Evolutionary conservation across 441 rosid species (phyloP).

Genomic region (Corymbia citriodora): DNA sequence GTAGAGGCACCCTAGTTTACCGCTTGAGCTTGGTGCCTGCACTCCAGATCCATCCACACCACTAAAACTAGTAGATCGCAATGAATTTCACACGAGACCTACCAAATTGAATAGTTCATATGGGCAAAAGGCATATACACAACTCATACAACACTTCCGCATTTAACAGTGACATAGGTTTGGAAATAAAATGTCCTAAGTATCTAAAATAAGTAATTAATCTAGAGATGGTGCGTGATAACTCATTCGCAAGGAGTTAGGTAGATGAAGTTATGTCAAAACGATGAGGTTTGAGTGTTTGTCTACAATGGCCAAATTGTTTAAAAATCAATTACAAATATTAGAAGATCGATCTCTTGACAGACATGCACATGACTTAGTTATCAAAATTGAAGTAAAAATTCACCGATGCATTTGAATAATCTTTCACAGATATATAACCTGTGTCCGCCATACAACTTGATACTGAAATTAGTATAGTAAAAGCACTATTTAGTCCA

Average conservation of each 20-base stretch:
- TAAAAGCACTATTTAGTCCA: background rate
- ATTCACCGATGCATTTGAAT: background rate
- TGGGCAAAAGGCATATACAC: background rate
- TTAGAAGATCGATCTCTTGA: background rate
- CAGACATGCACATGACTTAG: background rate
- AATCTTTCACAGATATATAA: background rate
- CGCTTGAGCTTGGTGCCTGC: background rate
- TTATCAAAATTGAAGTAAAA: background rate
- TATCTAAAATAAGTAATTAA: background rate
- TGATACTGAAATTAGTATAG: background rate
- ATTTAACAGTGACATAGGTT: too few relatives aligned
- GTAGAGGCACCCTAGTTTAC: background rate
- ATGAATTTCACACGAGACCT: background rate
- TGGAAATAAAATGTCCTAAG: accelerated
- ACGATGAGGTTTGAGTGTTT: background rate
- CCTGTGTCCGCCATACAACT: background rate
- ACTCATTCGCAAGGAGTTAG: background rate
- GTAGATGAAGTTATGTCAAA: background rate
- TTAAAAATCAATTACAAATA: background rate
- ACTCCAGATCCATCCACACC: background rate
- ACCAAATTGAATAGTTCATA: too few relatives aligned
- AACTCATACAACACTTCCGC: background rate
- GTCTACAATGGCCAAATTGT: background rate
- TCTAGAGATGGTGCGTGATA: background rate
- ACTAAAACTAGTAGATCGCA: too few relatives aligned